These are phyloP conservation scores for Ogataea naganishii DNA, from an alignment of 805 yeast species.

Conservation along the genomic window DNA sequence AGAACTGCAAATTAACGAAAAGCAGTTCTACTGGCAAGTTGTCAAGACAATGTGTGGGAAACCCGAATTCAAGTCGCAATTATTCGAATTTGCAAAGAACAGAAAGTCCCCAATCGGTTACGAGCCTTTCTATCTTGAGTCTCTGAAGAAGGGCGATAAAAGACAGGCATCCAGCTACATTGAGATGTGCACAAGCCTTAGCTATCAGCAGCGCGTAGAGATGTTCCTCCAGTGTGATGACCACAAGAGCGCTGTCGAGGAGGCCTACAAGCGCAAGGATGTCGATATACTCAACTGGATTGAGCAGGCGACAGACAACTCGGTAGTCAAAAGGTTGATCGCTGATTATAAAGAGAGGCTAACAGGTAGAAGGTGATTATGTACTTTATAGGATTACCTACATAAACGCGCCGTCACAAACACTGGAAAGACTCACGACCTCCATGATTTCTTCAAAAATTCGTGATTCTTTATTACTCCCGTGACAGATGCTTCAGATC, in stretches of 20 bases:
- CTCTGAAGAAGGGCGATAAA: constrained; percentile 43
- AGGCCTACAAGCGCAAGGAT: constrained; percentile 38
- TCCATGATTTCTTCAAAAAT: constrained; percentile 12
- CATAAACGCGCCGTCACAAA: too few relatives aligned
- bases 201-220: constrained; percentile 37
- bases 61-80: constrained; percentile 42
- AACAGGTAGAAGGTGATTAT: constrained; percentile 14
- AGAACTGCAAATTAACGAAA: constrained; percentile 49
- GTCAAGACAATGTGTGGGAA: constrained; percentile 37
- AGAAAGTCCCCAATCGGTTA: constrained; percentile 67
- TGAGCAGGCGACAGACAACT: constrained; percentile 13
- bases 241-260: constrained; percentile 38
- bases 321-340: constrained; percentile 11
- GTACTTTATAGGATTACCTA: too few relatives aligned
- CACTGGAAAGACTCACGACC: too few relatives aligned
- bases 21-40: constrained; percentile 45
- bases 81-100: constrained; percentile 41
- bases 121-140: constrained; percentile 49
- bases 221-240: constrained; percentile 48
- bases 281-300: constrained; percentile 21
- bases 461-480: constrained; percentile 37
- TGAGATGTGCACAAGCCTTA: constrained; percentile 35
- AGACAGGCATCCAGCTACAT: constrained; percentile 57
- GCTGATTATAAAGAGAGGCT: constrained; percentile 14
- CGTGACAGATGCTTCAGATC: constrained; percentile 52